These are phyloP conservation scores for Chaetothyriales sp. DNA, from an alignment of 2,329 filamentous ascomycete genomes.

Conservation along the genomic window DNA sequence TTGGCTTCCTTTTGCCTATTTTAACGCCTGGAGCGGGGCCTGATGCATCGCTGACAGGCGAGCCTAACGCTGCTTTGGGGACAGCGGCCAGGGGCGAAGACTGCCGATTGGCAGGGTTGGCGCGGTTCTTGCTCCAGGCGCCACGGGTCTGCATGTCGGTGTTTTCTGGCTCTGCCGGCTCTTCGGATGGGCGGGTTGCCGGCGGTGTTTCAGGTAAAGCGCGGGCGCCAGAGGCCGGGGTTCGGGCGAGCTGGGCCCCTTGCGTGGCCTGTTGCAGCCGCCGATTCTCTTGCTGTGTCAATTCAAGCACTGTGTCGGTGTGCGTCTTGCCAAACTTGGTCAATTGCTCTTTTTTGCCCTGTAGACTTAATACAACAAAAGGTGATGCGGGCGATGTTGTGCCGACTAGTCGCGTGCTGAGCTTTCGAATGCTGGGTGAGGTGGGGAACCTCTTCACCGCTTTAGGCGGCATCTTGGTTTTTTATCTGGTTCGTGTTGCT, in stretches of 20 bases:
- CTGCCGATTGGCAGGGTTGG: slow-evolving; percentile 1
- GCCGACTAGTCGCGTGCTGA: neutral
- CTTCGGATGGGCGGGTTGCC: neutral
- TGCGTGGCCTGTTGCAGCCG: neutral
- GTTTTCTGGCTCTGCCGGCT: neutral
- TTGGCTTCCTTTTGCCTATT: neutral
- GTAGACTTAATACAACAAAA: neutral
- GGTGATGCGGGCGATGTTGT: neutral
- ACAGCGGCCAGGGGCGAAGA: neutral
- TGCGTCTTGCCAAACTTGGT: neutral
- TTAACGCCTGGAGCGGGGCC: neutral
- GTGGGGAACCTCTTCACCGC: neutral
- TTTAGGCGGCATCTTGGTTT: neutral
- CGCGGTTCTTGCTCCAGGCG: slow-evolving; percentile 2
- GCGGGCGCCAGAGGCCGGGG: neutral
- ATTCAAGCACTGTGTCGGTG: neutral
- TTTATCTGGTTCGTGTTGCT: neutral
- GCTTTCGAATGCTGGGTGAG: neutral
- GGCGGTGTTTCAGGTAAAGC: neutral
- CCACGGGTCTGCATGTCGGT: slow-evolving; percentile 3
- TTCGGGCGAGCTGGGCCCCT: neutral
- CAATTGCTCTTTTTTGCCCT: neutral
- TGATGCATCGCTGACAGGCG: neutral
- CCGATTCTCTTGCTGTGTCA: neutral
- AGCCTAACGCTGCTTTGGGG: neutral